Conservation (phyloP, 2,329 filamentous ascomycete species). For the Thielaviopsis musarum region DNA sequence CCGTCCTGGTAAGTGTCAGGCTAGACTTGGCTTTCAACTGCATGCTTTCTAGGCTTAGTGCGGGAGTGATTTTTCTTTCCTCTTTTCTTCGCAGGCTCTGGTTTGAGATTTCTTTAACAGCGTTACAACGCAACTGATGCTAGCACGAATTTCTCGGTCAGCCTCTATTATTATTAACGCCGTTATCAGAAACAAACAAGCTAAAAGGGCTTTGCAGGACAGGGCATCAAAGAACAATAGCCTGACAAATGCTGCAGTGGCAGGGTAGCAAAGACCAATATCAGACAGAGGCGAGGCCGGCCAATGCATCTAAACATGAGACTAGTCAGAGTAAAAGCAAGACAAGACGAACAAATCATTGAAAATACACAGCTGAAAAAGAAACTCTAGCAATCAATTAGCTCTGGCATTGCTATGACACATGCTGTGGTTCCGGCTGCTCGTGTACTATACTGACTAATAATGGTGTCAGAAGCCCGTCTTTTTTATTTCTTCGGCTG, state of each 20-base stretch:
- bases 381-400: neutral
- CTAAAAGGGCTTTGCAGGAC: neutral
- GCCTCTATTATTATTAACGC: neutral
- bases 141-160: neutral
- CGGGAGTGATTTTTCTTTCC: neutral
- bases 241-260: neutral
- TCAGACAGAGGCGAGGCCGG: neutral
- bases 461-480: neutral
- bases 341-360: neutral
- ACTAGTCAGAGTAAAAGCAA: neutral
- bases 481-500: too few relatives aligned
- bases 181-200: neutral
- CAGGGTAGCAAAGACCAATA: neutral
- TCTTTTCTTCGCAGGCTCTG: neutral
- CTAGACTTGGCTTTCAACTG: neutral
- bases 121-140: neutral
- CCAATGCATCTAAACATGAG: neutral
- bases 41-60: neutral
- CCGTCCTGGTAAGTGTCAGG: neutral
- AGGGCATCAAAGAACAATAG: neutral
- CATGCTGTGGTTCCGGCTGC: neutral
- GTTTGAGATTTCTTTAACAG: neutral
- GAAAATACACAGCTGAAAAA: neutral
- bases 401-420: neutral
- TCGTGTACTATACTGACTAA: neutral